Percentiles rank a stretch among this genome's conserved stretches.
Evolutionary conservation across 768 basidiomycete genomes (phyloP).

Genomic region (Porphyrellus cyaneotinctus): DNA sequence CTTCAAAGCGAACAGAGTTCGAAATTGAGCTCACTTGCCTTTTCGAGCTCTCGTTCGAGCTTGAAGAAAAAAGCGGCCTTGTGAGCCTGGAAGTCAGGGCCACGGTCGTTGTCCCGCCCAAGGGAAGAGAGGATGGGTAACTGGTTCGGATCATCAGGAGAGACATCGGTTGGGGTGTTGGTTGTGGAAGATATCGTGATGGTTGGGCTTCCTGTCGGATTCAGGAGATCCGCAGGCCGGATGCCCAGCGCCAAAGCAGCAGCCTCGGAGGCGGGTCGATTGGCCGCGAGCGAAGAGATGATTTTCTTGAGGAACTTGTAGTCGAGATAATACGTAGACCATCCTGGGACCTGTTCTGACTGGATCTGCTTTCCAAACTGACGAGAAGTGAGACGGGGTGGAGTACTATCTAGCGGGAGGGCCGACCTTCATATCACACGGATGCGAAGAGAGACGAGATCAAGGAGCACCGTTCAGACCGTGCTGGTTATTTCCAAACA

Average conservation of each 20-base stretch:
- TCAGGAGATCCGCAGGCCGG: constrained; percentile 57
- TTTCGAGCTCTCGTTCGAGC: constrained; percentile 94
- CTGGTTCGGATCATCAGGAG: constrained; percentile 40
- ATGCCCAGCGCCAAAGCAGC: constrained; percentile 80
- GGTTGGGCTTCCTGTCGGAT: constrained; percentile 31
- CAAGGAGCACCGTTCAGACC: constrained; percentile 20
- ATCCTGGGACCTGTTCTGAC: constrained; percentile 93
- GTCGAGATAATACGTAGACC: constrained; percentile 93
- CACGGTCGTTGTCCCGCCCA: constrained; percentile 65
- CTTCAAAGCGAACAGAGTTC: constrained; percentile 3
- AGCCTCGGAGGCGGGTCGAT: constrained; percentile 87
- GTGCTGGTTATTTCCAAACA: constrained; percentile 23
- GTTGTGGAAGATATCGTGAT: constrained; percentile 26
- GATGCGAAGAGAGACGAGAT: constrained; percentile 11
- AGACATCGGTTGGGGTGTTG: constrained; percentile 12
- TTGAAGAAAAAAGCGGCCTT: constrained; percentile 99
- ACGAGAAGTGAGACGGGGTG: not conserved
- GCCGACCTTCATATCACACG: constrained; percentile 31
- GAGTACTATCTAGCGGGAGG: not conserved
- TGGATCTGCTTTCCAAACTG: constrained; percentile 99
- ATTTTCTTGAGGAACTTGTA: constrained; percentile 99
- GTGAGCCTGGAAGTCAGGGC: constrained; percentile 88
- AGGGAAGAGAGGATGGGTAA: constrained; percentile 60
- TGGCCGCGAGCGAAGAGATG: constrained; percentile 89
- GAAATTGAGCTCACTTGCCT: constrained; percentile 48